phyloP scores from a whole-genome alignment of 1,284 basidiomycete genomes.

The Omphalotus olearius region DNA sequence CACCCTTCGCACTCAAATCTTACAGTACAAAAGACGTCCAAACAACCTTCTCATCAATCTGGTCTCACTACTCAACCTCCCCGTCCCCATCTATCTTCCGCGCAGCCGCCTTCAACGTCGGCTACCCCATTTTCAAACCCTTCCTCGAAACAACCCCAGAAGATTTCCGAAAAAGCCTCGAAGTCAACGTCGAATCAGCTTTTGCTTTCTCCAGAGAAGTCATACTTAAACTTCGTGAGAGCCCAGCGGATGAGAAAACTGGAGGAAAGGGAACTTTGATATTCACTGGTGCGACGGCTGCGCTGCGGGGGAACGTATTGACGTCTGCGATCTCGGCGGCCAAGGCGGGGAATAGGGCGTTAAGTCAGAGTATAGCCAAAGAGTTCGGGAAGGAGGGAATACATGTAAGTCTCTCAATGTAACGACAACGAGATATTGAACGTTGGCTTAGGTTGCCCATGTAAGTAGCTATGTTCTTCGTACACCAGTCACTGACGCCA shows the following conservation, averaged over 20 bases:
- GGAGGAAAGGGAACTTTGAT: conserved; percentile 37
- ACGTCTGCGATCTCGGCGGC: conserved; percentile 68
- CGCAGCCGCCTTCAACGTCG: conserved; percentile 66
- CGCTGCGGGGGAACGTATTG: conserved; percentile 55
- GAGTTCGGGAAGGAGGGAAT: conserved; percentile 79
- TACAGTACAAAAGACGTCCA: conserved; percentile 54
- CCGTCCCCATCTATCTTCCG: conserved; percentile 46
- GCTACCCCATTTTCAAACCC: conserved; percentile 53
- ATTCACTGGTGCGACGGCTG: conserved; percentile 67
- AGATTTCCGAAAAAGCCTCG: conserved; percentile 46
- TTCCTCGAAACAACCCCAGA: conserved; percentile 68
- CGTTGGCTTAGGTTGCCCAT: conserved; percentile 47
- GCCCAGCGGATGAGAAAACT: conserved; percentile 28
- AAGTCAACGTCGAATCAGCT: conserved; percentile 57
- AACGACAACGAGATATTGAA: not conserved
- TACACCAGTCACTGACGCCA: not conserved
- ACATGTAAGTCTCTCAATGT: conserved; percentile 43
- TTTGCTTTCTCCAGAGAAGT: conserved; percentile 68
- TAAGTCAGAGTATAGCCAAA: conserved; percentile 74
- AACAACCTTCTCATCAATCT: conserved; percentile 50
- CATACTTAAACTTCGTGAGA: conserved; percentile 59
- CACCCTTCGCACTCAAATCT: conserved; percentile 51
- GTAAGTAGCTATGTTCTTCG: conserved; percentile 42
- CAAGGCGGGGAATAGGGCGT: conserved; percentile 61
- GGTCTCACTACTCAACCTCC: conserved; percentile 41